Conservation (phyloP, 225 moss, liverwort and hornwort species). For the Physcomitrium patens region DNA sequence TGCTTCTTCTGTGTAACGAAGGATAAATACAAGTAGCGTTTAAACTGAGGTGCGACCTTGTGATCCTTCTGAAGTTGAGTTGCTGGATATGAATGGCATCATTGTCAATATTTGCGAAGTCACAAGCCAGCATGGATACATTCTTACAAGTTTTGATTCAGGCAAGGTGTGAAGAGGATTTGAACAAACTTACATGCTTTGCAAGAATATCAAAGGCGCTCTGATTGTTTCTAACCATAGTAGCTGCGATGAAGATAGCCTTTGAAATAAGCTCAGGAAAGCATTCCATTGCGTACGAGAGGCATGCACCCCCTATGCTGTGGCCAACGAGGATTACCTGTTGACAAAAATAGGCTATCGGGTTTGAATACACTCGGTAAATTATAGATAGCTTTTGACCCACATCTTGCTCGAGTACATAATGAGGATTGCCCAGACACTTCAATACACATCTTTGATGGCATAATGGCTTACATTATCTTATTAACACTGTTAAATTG, state of each 20-base stretch:
- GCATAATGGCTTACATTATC: neutral
- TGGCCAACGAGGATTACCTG: conserved; percentile 62
- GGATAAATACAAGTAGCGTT: neutral
- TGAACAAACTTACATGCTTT: conserved; percentile 63
- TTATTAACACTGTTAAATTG: no score
- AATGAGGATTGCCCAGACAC: no score
- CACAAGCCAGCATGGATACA: no score
- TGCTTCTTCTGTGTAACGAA: neutral
- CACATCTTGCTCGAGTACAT: no score
- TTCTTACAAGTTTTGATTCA: neutral
- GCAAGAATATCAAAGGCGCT: conserved; percentile 87
- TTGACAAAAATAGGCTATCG: neutral
- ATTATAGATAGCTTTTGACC: neutral
- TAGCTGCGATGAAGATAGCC: conserved; percentile 57
- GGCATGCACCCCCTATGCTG: conserved; percentile 58
- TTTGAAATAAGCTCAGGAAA: conserved; percentile 51
- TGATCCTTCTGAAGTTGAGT: no score
- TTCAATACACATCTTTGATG: neutral
- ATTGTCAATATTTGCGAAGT: no score
- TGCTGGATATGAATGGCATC: no score
- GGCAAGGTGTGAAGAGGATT: neutral
- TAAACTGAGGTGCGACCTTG: no score
- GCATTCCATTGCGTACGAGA: conserved; percentile 60
- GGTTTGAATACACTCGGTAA: conserved; percentile 12
- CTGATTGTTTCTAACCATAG: conserved; percentile 59